Evolutionary conservation across 371 early-diverging fungal genomes (phyloP), one percentile per base, ranked within the genome.

Genomic region (Haplosporangium sp.): DNA sequence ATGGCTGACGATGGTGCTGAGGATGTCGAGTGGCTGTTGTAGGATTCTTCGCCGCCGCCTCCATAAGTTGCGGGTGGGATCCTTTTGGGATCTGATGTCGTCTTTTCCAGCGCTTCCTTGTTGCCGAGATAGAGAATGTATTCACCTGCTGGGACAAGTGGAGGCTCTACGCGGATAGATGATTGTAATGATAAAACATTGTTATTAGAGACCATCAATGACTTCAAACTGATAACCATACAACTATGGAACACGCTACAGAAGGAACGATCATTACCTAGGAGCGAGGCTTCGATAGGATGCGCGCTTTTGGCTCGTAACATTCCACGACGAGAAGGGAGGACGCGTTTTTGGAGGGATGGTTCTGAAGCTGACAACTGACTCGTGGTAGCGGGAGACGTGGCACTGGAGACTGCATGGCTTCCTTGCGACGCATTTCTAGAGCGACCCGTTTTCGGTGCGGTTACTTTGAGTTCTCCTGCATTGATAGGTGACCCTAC

Each of bases 131-230:
- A 68, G 7, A 79, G 65, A 23, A 79, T 48, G 40, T 79, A 79
- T 38, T 71, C 79, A n/a, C 73, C 79, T 21, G 73, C 69, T 38
- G 79, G 79, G 51, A 53, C 54, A n/a, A 55, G 55, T 37, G 72
- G 71, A n/a, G 64, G 59, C 37, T 56, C 73, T 72, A 64, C 11
- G 53, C 13, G 20, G 36, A 20, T 21, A 29, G 46, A 16, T 12
- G 42, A 36, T 13, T n/a, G 50, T 14, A 29, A 62, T 48, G 50
- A 50, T 16, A 43, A 36, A 16, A 16, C 11, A 16, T 20, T 20
- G 51, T 23, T 14, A n/a, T 12, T 6, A 18, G 8, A 21, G 2
- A 41, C 20, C 36, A n/a, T 18, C 29, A 53, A 36, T 21, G 23
- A 16, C 9, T 29, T 13, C 10, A 21, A n/a, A 21, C 18, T 46